Evolutionary conservation across 1,139 yeast species (phyloP).

Genomic region (Fermentozyma sake): DNA sequence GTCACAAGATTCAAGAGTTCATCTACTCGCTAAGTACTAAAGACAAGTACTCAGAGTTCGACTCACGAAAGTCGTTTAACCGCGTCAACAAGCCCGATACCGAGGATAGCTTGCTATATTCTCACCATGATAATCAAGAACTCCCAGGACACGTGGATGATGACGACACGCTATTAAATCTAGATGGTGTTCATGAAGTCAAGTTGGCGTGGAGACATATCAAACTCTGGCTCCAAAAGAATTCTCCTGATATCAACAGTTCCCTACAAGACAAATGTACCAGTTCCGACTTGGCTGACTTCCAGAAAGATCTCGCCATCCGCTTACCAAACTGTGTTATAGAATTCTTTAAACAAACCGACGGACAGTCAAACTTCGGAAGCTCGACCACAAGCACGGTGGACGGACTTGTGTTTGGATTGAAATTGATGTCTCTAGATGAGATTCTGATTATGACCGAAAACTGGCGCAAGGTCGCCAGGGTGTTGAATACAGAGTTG

Average conservation of each 20-base stretch:
- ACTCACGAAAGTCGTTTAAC: conserved; percentile 47
- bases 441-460: conserved; percentile 61
- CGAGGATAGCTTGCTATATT: conserved; percentile 29
- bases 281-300: conserved; percentile 53
- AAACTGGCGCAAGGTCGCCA: conserved; percentile 64
- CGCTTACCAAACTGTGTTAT: conserved; percentile 56
- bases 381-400: conserved; percentile 39
- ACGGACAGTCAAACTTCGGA: conserved; percentile 59
- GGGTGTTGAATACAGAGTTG: conserved; percentile 33
- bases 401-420: conserved; percentile 60
- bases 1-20: conserved; percentile 44
- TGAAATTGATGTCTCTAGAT: conserved; percentile 60
- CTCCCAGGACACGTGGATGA: conserved; percentile 14
- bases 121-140: conserved; percentile 26
- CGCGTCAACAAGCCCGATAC: conserved; percentile 40
- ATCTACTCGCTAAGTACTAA: conserved; percentile 61
- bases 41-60: conserved; percentile 67
- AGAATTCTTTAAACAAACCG: conserved; percentile 59
- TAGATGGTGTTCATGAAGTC: conserved; percentile 59
- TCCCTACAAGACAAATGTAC: conserved; percentile 64
- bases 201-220: conserved; percentile 69
- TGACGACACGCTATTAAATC: conserved; percentile 8
- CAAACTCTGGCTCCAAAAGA: conserved; percentile 52
- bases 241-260: conserved; percentile 53
- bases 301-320: conserved; percentile 59